Conservation (phyloP, 768 basidiomycete genomes). For the Naganishia kalamii region DNA sequence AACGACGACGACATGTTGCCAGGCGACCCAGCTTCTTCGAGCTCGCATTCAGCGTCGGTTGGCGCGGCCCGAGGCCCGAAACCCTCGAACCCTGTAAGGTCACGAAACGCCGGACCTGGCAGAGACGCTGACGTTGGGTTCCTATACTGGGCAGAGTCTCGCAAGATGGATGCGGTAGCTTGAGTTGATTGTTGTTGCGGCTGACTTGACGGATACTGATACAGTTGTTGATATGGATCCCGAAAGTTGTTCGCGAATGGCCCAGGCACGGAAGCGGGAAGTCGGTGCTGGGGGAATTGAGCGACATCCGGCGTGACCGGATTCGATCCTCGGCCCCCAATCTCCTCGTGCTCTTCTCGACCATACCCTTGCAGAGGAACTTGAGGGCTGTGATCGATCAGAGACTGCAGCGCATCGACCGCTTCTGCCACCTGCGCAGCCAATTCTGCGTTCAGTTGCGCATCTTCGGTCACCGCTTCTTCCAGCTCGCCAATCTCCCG, state of each 20-base stretch:
- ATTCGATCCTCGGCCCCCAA: constrained; percentile 12
- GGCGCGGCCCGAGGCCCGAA: constrained; percentile 39
- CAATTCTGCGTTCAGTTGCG: constrained; percentile 50
- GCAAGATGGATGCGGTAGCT: constrained; percentile 1
- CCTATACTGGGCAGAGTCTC: constrained; percentile 12
- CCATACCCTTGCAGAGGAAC: constrained; percentile 37
- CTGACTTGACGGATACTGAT: constrained; percentile 1
- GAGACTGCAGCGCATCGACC: constrained; percentile 59
- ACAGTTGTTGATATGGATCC: not conserved
- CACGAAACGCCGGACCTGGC: constrained; percentile 23
- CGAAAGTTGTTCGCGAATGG: not conserved
- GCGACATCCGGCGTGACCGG: constrained; percentile 27
- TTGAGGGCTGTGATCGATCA: constrained; percentile 57
- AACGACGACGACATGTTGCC: constrained; percentile 45
- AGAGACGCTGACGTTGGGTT: not conserved
- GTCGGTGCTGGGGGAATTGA: not conserved
- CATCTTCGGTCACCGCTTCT: constrained; percentile 53
- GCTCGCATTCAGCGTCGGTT: constrained; percentile 6
- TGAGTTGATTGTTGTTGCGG: not conserved
- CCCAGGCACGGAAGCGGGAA: not conserved
- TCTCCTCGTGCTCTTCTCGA: not conserved
- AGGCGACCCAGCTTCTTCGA: constrained; percentile 45
- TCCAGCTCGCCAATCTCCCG: constrained; percentile 49
- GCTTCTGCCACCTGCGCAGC: constrained; percentile 66
- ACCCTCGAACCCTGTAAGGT: constrained; percentile 45